Evolutionary conservation across 1,284 basidiomycete genomes (phyloP).

Genomic region (Leccinum pachyderme): DNA sequence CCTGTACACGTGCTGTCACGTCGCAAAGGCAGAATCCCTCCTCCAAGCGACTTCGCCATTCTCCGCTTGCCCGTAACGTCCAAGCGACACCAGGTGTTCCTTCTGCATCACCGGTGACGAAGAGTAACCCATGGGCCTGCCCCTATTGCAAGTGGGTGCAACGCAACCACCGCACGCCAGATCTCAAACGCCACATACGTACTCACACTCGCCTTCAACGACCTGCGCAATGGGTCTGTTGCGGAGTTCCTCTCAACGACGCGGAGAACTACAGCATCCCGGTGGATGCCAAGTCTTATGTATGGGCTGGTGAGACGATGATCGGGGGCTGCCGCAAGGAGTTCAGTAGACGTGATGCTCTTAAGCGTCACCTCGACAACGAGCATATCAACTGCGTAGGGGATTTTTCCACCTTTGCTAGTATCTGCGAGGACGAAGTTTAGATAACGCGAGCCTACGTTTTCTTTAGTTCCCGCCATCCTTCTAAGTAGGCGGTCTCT

Average conservation of each 20-base stretch:
- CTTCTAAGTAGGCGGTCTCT: slow-evolving; percentile 5
- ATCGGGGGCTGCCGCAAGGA: slow-evolving; percentile 50
- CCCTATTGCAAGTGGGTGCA: slow-evolving; percentile 35
- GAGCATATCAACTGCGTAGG: slow-evolving; percentile 40
- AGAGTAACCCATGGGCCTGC: slow-evolving; percentile 33
- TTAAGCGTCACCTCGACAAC: slow-evolving; percentile 54
- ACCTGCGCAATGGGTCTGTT: slow-evolving; percentile 35
- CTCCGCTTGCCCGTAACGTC: slow-evolving; percentile 40
- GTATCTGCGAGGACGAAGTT: slow-evolving; percentile 25
- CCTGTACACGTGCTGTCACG: not conserved
- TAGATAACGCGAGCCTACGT: slow-evolving; percentile 7
- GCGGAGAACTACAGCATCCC: slow-evolving; percentile 31
- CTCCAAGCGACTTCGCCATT: slow-evolving; percentile 32
- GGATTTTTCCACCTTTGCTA: slow-evolving; percentile 30
- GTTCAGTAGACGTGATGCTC: slow-evolving; percentile 56
- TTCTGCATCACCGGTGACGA: slow-evolving; percentile 17
- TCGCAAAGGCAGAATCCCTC: slow-evolving; percentile 12
- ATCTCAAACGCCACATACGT: slow-evolving; percentile 51
- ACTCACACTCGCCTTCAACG: slow-evolving; percentile 43
- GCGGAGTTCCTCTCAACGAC: slow-evolving; percentile 42
- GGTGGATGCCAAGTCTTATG: slow-evolving; percentile 29
- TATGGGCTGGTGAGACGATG: slow-evolving; percentile 35
- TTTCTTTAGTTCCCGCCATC: slow-evolving; percentile 2
- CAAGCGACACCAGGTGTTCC: slow-evolving; percentile 28
- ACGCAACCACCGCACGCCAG: slow-evolving; percentile 45